Evolutionary conservation across 2,329 filamentous ascomycete genomes (phyloP).

Genomic region (Trichoderma koningii): DNA sequence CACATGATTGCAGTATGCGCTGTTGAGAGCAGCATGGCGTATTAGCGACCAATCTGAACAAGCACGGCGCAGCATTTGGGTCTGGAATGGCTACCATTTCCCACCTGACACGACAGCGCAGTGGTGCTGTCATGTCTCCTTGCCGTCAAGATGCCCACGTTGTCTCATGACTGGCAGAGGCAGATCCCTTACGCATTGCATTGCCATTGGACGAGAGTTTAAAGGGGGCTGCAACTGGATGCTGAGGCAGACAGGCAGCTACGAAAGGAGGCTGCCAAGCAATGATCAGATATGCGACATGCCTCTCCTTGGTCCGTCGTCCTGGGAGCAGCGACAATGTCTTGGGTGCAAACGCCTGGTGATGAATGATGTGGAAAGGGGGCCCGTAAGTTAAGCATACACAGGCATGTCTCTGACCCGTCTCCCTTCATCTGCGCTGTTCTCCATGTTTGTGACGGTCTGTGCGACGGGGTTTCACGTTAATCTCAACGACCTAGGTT

Average conservation of each 20-base stretch:
- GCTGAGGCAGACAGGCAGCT: not conserved
- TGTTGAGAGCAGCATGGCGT: conserved; percentile 10
- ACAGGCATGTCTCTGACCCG: conserved; percentile 24
- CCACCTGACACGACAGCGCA: conserved; percentile 20
- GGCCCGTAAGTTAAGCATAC: conserved; percentile 26
- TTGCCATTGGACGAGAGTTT: conserved; percentile 8
- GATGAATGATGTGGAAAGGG: conserved; percentile 4
- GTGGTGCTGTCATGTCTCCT: conserved; percentile 9
- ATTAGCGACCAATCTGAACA: conserved; percentile 12
- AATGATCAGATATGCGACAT: conserved; percentile 17
- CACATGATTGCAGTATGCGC: conserved; percentile 10
- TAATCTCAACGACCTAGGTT: conserved; percentile 22
- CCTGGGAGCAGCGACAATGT: conserved; percentile 11
- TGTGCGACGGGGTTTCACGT: conserved; percentile 22
- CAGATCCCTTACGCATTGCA: conserved; percentile 4
- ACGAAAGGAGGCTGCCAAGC: conserved; percentile 8
- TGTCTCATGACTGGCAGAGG: conserved; percentile 28
- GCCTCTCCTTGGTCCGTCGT: not conserved
- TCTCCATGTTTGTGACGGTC: not conserved
- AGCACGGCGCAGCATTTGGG: conserved; percentile 5
- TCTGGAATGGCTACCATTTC: conserved; percentile 22
- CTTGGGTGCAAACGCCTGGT: conserved; percentile 10
- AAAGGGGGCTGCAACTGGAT: conserved; percentile 9
- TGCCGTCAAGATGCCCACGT: conserved; percentile 23
- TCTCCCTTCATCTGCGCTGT: conserved; percentile 20